Evolutionary conservation across 2,329 filamentous ascomycete species (phyloP), one percentile per base, ranked within the genome.

Genomic region (Curvularia spicifera): DNA sequence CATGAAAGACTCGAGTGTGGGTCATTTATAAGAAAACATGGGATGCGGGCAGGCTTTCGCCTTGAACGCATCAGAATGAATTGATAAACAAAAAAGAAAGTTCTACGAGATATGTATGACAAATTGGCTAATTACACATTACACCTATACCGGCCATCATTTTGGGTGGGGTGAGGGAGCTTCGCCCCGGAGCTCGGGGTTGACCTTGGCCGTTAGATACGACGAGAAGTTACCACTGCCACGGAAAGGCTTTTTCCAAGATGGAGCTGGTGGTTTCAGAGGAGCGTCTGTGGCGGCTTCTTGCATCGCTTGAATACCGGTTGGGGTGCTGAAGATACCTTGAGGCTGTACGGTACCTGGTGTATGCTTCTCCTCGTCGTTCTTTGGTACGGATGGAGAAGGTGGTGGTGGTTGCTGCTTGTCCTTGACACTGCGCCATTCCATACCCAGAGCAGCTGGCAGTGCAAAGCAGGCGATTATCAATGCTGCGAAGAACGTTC

Each of bases 381-480:
- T 5, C 22, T 51, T 46, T 15, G 28, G 12, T 35, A 50, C 43
- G n/a, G 42, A 20, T 5, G 33, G 12, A 20, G 42, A 15, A 5
- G 33, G 12, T 9, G 51, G 29, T 7, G 51, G 29, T 6, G 53
- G 35, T 5, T 39, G 48, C 37, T 59, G 51, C 5, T 57, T 61
- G 20, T 83, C 83, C 76, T 89, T 90, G 54, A 90, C 85, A 62
- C 81, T 89, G 65, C 79, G 82, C 87, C 87, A 90, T 73, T 90
- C 86, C 75, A 90, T 83, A 1, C 77, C 74, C 0, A 82, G 59
- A 0, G 82, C 79, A 0, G 84, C 87, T 4, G 88, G 55, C 10
- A 89, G 75, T 2, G 80, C 81, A 3, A 88, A 63, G 28, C 79
- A 81, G 0, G 83, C 79, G 67, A 89, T 78, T 5, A 84, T 82